Base-by-base conservation (phyloP, 2,329 filamentous ascomycete species). In the Fusarium solani-melongenae region DNA sequence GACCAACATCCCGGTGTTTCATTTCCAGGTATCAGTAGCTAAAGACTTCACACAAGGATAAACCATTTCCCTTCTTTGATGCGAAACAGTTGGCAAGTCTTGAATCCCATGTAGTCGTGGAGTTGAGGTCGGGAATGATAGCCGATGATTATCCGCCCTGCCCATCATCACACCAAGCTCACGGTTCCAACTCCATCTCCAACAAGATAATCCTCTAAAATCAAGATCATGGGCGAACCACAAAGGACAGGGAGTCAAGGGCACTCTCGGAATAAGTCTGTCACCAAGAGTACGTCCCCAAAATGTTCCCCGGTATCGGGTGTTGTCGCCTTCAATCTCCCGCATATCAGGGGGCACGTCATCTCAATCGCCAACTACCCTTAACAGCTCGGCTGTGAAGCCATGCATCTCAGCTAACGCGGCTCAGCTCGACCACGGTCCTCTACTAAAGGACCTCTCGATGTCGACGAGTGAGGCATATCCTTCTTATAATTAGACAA, bases 361-460 rank as follows among this genome's bases (percentile, higher is more conserved):
- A 69, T 67, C 56, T 44, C 15, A n/a, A 31, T 17, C n/a, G 24
- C 39, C 20, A n/a, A 36, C 15, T 36, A 20, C 29, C 44, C n/a
- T 63, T 69, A 65, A 69, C 53, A 67, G 20, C 15, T 46, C 29
- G 34, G 46, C 41, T 44, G 14, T 27, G 12, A 46, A 27, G n/a
- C 20, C 12, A 46, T 33, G 33, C 27, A 38, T 56, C 57, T 55
- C 5, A 12, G 39, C 76, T 77, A 58, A 78, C 76, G 73, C 41
- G 75, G 53, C 24, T 27, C 74, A 90, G 89, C 88, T n/a, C 84
- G 91, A 51, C 89, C 92, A 10, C 87, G 92, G 59, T 90, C 92
- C 46, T 89, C 92, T 51, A 96, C 94, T 6, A 93, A 91, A 81
- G 94, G 94, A 1, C 94, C 94, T 5, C 85, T 97, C 22, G 94